Conservation (phyloP, 2,329 filamentous ascomycete species). For the Aspergillus floridensis region DNA sequence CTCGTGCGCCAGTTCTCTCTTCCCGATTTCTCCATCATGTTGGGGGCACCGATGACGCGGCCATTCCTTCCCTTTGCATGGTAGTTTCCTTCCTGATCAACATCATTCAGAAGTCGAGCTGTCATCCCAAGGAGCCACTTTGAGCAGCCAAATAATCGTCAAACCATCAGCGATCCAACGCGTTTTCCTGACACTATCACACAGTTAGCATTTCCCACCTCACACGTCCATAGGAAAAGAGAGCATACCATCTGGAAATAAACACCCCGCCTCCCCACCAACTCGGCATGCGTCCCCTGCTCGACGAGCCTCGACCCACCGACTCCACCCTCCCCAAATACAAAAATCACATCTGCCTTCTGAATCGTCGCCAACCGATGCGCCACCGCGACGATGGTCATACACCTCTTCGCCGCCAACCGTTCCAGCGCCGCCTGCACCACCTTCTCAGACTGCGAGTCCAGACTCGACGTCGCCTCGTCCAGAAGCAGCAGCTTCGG, state of each 20-base stretch:
- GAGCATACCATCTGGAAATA: conserved; percentile 55
- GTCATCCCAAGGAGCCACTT: too few species aligned
- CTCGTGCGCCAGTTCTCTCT: too few species aligned
- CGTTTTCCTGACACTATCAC: neutral
- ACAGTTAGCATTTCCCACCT: neutral
- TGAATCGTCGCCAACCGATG: conserved; percentile 75
- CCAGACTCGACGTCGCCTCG: conserved; percentile 60
- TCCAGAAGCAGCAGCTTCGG: conserved; percentile 57
- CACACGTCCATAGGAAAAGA: rapidly evolving
- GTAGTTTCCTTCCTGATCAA: too few species aligned
- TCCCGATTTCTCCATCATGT: too few species aligned
- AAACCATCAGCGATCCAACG: neutral
- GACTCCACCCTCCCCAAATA: conserved; percentile 61
- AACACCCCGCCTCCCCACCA: conserved; percentile 50
- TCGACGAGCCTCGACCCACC: conserved; percentile 53
- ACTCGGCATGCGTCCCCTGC: conserved; percentile 57
- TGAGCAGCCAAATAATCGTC: neutral
- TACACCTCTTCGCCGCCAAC: conserved; percentile 53
- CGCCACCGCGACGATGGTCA: conserved; percentile 71
- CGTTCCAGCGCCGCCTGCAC: conserved; percentile 70
- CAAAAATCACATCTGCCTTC: conserved; percentile 74
- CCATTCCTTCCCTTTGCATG: too few species aligned
- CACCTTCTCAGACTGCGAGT: conserved; percentile 64
- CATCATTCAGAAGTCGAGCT: too few species aligned
- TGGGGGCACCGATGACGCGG: too few species aligned